Base-by-base conservation (phyloP, 1,284 basidiomycete genomes). In the Agaricales sp. region DNA sequence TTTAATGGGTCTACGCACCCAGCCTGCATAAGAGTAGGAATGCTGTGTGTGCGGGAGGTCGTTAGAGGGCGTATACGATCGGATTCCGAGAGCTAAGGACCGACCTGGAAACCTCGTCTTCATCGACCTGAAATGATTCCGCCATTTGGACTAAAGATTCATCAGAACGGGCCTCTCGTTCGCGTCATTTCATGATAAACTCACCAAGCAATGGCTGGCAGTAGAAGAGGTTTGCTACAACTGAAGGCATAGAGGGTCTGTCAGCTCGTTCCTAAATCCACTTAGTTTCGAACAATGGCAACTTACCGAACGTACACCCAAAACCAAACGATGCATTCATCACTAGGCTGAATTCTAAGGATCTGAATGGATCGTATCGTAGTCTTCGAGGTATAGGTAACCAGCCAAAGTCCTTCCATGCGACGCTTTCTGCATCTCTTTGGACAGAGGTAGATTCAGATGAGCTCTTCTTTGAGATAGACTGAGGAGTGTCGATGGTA, bases 21-120 rank as follows among this genome's bases (percentile, higher is more conserved):
- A 14, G 67, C 74, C 59, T 78, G 75, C 3, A 71, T 60, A 4
- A 78, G 60, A 0, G 74, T 76, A 1, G 76, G 74, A 2, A 77
- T 68, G 4, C 67, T 65, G 43, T 20, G 39, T 6, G 18, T 4
- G 13, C 4, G 39, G 8, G 39, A 18, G 19, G 18, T 41, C 39
- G 39, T n/a, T 41, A 8, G 11, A 39, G 21, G 24, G 20, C 11
- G 23, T 8, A 44, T n/a, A 25, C 16, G 20, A 18, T 19, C 6
- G 24, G 24, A 47, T 37, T 2, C 12, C 4, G 25, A 45, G 12
- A 6, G 14, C 18, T 2, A 18, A 39, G 6, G 20, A 54, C 58
- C 30, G 16, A 59, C 61, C 51, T 62, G 2, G 75, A 71, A 3
- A 76, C 70, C 18, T 63, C 60, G 38, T 65, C 63, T 53, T 77